Evolutionary conservation across 2,329 filamentous ascomycete genomes (phyloP), one percentile per base, ranked within the genome.

Genomic region (Hymenoscyphus salicellus): DNA sequence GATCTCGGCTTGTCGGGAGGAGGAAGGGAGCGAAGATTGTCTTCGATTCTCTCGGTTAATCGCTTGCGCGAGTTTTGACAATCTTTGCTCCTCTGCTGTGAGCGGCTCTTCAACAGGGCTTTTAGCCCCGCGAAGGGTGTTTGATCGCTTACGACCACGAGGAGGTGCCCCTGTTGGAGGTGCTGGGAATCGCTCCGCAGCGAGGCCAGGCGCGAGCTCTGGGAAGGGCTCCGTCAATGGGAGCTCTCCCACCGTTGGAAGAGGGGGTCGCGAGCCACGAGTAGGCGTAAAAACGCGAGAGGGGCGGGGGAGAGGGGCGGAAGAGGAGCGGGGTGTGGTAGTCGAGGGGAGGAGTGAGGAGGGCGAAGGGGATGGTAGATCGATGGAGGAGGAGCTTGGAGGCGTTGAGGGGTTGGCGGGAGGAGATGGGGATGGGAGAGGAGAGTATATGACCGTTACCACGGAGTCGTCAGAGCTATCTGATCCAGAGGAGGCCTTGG

Each of bases 91-190:
- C 30, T 57, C 52, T 4, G 32, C 33, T 7, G 60, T 62, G 17
- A 62, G 20, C 7, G 60, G 60, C 49, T 43, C 33, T 17, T 57
- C 52, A 6, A 62, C 16, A 3, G 60, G 60, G 26, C 57, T 62
- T 30, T 16, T 33, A 7, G 17, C 43, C 17, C 43, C 20, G 14
- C 5, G 43, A 2, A 49, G 17, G 17, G 43, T 49, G 6, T 23
- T n/a, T n/a, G 43, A 49, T 49, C 43, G 17, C 6, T 5, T 4
- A 23, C 43, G 43, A 5, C 43, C 43, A 23, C 20, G 43, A 16
- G 17, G 17, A n/a, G 17, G 5, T n/a, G 17, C 43, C n/a, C n/a
- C n/a, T 49, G 17, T n/a, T 8, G 43, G 43, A 17, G 43, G 43
- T 49, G 20, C 17, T 16, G 17, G 43, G n/a, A 16, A 49, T n/a